These are phyloP conservation scores for Lentinula guzmanii DNA, from an alignment of 768 basidiomycete genomes.

Conservation along the genomic window DNA sequence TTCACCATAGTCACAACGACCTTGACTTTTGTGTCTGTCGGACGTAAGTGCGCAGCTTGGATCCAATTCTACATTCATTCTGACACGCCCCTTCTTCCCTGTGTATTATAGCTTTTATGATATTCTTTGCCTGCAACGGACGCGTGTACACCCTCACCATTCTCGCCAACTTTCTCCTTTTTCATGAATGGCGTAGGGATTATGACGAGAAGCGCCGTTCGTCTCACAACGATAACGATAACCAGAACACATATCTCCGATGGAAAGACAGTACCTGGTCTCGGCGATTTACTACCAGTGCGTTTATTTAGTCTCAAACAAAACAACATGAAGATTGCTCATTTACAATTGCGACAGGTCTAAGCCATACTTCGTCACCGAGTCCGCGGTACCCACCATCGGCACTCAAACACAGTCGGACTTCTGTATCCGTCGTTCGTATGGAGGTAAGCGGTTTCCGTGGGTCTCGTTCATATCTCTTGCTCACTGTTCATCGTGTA, in stretches of 20 bases:
- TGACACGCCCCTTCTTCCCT: neutral
- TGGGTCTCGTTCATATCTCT: neutral
- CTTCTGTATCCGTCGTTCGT: neutral
- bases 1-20: neutral
- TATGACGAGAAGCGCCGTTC: neutral
- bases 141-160: neutral
- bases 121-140: neutral
- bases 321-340: too few relatives aligned
- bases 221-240: neutral
- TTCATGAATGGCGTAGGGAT: neutral
- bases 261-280: neutral
- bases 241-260: neutral
- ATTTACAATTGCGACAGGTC: neutral
- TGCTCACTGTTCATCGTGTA: neutral
- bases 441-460: neutral
- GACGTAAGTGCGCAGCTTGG: neutral
- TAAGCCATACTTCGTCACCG: neutral
- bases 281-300: neutral
- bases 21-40: neutral
- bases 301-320: neutral
- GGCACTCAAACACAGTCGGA: neutral
- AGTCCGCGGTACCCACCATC: neutral
- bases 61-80: neutral
- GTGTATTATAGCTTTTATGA: neutral
- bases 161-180: neutral